Conservation (phyloP, 1,284 basidiomycete species). For the Pseudozyma sp. region DNA sequence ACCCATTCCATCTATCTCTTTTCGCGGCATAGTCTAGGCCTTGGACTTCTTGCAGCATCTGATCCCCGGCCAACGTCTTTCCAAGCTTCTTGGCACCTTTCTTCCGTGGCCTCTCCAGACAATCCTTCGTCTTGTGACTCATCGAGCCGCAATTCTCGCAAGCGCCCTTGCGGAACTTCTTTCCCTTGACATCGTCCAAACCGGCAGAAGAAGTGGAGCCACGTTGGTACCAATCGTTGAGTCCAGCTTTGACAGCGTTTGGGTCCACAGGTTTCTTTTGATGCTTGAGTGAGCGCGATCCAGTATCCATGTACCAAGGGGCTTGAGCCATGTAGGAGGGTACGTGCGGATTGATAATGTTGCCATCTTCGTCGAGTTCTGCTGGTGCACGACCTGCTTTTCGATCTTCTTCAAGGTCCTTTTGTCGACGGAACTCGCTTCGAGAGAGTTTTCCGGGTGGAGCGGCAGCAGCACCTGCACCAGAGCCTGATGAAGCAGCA, state of each 20-base stretch:
- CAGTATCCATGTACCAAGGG: conserved; percentile 97
- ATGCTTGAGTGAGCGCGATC: conserved; percentile 86
- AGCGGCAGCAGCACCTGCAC: neutral
- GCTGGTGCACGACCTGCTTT: conserved; percentile 97
- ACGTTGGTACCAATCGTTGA: conserved; percentile 92
- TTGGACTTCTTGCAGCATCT: conserved; percentile 82
- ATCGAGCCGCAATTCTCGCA: conserved; percentile 99
- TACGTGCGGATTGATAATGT: conserved; percentile 97
- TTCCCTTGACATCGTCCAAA: conserved; percentile 73
- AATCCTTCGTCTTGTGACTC: conserved; percentile 91
- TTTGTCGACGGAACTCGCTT: conserved; percentile 91
- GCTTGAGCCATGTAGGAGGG: conserved; percentile 80
- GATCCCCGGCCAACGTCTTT: conserved; percentile 90
- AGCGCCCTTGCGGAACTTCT: conserved; percentile 95
- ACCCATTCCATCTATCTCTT: conserved; percentile 98
- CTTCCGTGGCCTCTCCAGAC: conserved; percentile 93
- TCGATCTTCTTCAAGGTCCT: conserved; percentile 90
- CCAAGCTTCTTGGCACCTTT: conserved; percentile 94
- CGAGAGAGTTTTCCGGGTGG: conserved; percentile 83
- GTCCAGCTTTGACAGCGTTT: conserved; percentile 77
- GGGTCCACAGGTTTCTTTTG: conserved; percentile 79
- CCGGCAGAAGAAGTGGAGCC: conserved; percentile 72
- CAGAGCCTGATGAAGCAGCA: conserved; percentile 41
- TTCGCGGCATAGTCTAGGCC: conserved; percentile 83
- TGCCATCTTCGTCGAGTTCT: conserved; percentile 91